Evolutionary conservation across 139 green algal species (phyloP).

Genomic region (Picochlorum sp.): DNA sequence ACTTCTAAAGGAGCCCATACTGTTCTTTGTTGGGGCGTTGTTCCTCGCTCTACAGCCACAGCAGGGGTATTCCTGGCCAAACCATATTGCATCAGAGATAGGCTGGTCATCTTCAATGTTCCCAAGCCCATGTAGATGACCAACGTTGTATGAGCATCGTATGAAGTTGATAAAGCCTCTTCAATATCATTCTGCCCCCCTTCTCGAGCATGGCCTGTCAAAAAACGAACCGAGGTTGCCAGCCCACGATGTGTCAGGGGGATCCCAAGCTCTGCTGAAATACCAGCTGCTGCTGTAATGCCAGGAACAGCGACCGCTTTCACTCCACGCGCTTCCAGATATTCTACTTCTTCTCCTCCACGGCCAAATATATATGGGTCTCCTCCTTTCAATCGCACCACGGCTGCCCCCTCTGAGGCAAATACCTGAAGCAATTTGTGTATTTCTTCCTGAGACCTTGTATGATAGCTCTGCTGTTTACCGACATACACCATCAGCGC

Average conservation of each 20-base stretch:
- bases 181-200: slow-evolving; percentile 63
- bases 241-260: slow-evolving; percentile 92
- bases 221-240: slow-evolving; percentile 75
- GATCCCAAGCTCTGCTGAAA: slow-evolving; percentile 76
- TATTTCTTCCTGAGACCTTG: slow-evolving; percentile 84
- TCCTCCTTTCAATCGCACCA: slow-evolving; percentile 81
- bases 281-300: slow-evolving; percentile 59
- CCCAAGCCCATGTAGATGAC: slow-evolving; percentile 97
- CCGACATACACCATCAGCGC: slow-evolving; percentile 94
- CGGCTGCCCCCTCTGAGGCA: slow-evolving; percentile 59
- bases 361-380: slow-evolving; percentile 93
- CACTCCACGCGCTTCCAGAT: slow-evolving; percentile 67
- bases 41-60: slow-evolving; percentile 91
- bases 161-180: slow-evolving; percentile 29
- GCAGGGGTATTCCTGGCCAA: slow-evolving; percentile 58
- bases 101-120: slow-evolving; percentile 66
- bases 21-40: slow-evolving; percentile 66
- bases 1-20: slow-evolving; percentile 56
- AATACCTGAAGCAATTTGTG: slow-evolving; percentile 86
- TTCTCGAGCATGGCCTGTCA: slow-evolving; percentile 86
- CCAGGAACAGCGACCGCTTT: slow-evolving; percentile 79
- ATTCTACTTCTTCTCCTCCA: slow-evolving; percentile 86
- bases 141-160: slow-evolving; percentile 84
- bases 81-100: slow-evolving; percentile 49
- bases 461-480: slow-evolving; percentile 91